Evolutionary conservation across 1,284 basidiomycete species (phyloP), one percentile per base, ranked within the genome.

Genomic region (Chiua sp.): DNA sequence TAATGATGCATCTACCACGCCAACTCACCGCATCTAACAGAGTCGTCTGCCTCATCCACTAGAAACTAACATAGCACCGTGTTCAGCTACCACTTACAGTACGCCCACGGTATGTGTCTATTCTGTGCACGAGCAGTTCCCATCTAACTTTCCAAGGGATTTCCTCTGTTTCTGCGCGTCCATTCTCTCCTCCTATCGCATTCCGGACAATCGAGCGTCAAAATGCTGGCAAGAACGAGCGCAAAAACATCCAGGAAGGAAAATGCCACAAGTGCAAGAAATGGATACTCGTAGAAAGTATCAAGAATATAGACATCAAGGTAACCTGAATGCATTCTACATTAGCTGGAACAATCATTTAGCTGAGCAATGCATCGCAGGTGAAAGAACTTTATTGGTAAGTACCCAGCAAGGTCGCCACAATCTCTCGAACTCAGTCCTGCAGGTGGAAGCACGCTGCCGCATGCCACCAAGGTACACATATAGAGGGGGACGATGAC

Each of bases 371-470:
- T n/a, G 30, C 10, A n/a, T 39, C 10, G 10, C 61, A 90, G 88
- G 86, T 91, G 42, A 85, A 84, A 65, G 90, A 92, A 68, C 79
- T 92, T 3, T 86, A 85, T 65, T 92, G 90, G 90, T 90, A 65
- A 46, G 81, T 75, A 35, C 59, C 37, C 13, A 50, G 51, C 37
- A 22, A 51, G 54, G 51, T 54, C 39, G 37, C 30, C 23, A 35
- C n/a, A 20, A 28, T 53, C 39, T 30, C 13, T 39, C 37, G 22
- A 54, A 55, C 64, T 68, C 55, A 63, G 48, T 53, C 30, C 22
- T n/a, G 30, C 61, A 92, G 88, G 88, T 93, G 89, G 90, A 92
- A 92, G 72, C 91, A 92, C 65, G 90, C 91, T 26, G 87, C 87
- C 2, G 62, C 80, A 15, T 92, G 90, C 65, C 91, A 92, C 65